phyloP scores from a whole-genome alignment of 257 asterid genomes.

The Rhazya stricta region DNA sequence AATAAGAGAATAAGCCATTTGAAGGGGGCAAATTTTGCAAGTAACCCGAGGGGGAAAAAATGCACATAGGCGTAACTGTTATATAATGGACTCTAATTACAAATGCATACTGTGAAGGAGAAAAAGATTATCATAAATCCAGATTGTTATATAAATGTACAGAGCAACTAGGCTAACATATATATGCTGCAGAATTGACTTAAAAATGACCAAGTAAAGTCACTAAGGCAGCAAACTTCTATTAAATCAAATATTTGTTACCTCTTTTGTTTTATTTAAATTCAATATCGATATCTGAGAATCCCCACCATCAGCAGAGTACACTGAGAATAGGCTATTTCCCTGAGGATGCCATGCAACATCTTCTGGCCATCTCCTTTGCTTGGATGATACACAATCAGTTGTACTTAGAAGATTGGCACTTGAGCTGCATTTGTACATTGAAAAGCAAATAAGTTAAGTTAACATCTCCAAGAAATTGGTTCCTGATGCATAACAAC shows the following conservation, averaged over 20 bases:
- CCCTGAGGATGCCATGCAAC: conserved; percentile 96
- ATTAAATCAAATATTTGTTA: conserved; percentile 16
- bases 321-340: conserved; percentile 62
- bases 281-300: conserved; percentile 73
- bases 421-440: conserved; percentile 53
- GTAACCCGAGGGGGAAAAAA: not conserved
- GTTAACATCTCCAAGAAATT: conserved; percentile 12
- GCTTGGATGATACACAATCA: conserved; percentile 63
- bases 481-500: not conserved
- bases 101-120: not conserved
- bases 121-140: not conserved
- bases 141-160: not conserved
- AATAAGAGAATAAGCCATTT: conserved; percentile 1
- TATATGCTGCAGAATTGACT: not conserved
- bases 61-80: not conserved
- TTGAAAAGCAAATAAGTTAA: conserved; percentile 19
- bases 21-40: not conserved
- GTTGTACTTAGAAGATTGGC: conserved; percentile 59
- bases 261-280: conserved; percentile 63
- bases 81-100: not conserved
- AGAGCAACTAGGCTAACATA: not conserved
- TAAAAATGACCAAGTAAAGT: not conserved
- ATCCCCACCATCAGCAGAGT: conserved; percentile 73
- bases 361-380: conserved; percentile 96
- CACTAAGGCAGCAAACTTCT: too few relatives aligned